Evolutionary conservation across 2,329 filamentous ascomycete species (phyloP), one percentile per base, ranked within the genome.

Genomic region (Dothistroma pini): DNA sequence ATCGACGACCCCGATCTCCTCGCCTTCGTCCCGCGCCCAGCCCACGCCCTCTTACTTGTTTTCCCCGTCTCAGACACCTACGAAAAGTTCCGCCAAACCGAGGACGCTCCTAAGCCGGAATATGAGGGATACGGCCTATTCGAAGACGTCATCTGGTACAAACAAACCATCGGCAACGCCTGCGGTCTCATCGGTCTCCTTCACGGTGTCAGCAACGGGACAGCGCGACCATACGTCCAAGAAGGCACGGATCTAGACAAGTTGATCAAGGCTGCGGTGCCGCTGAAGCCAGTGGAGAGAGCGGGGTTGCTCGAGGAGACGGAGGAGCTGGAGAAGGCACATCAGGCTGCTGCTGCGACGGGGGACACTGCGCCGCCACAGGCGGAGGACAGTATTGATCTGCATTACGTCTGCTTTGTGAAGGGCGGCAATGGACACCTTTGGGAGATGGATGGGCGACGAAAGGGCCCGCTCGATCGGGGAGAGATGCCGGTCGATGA

Each of bases 341-440:
- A 97, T 77, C 85, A 86, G 52, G 84, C 84, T 62, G 92, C 91
- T 14, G 95, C 93, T 5, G 82, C 82, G 8, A 79, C 83, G 62
- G 93, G 93, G 19, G 91, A 93, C 73, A 96, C 92, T 0, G 74
- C 81, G 12, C 90, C 93, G 1, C 93, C 95, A 0, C 78, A 84
- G 57, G 91, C 91, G 9, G 83, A 86, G n/a, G 89, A 90, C 70
- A 84, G 89, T 68, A 83, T 96, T n/a, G 93, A 97, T 72, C 81
- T 97, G 69, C 95, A 99, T 79, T 97, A 96, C 74, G 93, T 97
- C 52, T 95, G 91, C 72, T 99, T 97, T 76, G 89, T 95, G 56
- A 95, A 93, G 79, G 84, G 83, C 1, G 77, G 77, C 56, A 88
- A 88, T 58, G 83, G 83, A 7, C 74, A 77, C 54, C 80, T 96